Evolutionary conservation across 805 yeast species (phyloP).

Genomic region (Tetrapisispora nanseiensis): DNA sequence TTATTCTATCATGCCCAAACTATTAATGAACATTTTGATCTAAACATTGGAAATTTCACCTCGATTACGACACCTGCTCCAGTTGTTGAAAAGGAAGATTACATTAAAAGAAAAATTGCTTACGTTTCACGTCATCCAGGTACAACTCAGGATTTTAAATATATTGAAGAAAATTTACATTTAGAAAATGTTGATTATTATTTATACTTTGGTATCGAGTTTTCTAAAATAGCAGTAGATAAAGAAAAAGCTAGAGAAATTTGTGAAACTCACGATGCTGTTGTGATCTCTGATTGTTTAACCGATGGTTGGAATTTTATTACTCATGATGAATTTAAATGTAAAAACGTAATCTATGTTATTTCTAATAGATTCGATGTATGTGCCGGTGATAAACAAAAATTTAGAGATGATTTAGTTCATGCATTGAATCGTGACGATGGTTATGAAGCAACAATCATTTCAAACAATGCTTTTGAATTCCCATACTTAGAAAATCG

Average conservation of each 20-base stretch:
- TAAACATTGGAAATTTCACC: no score
- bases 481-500: slow-evolving; percentile 3
- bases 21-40: no score
- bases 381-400: slow-evolving; percentile 1
- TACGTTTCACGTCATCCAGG: slow-evolving; percentile 10
- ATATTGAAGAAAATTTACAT: slow-evolving; percentile 6
- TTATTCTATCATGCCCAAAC: no score
- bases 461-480: slow-evolving; percentile 7
- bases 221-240: neutral
- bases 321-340: slow-evolving; percentile 4
- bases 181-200: slow-evolving; percentile 9
- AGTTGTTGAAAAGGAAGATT: neutral
- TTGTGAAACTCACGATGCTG: slow-evolving; percentile 6
- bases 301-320: slow-evolving; percentile 9
- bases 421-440: slow-evolving; percentile 7
- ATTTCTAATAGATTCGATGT: slow-evolving; percentile 8
- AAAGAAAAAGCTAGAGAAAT: slow-evolving; percentile 4
- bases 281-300: slow-evolving; percentile 8
- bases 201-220: neutral
- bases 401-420: slow-evolving; percentile 3
- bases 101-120: slow-evolving; percentile 4
- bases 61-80: no score
- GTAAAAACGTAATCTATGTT: slow-evolving; percentile 7
- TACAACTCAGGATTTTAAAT: slow-evolving; percentile 7
- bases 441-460: slow-evolving; percentile 4